Evolutionary conservation across 2,329 filamentous ascomycete genomes (phyloP), one percentile per base, ranked within the genome.

Genomic region (Beauveria scarabaeidicola): DNA sequence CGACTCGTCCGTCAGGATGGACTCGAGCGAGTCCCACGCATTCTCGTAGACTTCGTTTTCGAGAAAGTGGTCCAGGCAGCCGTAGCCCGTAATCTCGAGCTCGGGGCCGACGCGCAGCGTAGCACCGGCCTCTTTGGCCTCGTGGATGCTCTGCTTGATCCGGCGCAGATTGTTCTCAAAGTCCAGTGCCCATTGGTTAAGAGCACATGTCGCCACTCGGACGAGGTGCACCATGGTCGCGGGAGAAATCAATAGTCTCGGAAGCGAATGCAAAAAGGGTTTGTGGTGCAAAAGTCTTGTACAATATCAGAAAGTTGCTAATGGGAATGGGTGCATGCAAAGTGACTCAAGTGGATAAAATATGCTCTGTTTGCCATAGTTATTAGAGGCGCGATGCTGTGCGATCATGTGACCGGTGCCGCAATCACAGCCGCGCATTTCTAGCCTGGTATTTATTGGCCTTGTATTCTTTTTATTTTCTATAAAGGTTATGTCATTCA

Each of bases 141-240:
- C 64, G 40, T 72, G 75, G 64, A 89, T 85, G 59, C 81, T 84
- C 68, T 87, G 77, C 19, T 85, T 78, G 63, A 89, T 88, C 19
- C 87, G 77, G 52, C 79, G 76, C 2, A 77, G 71, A 66, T 90
- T 90, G 41, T 85, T 85, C 63, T 81, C 76, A 65, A 82, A 87
- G 67, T 87, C 85, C 8, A 88, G 81, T 69, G 9, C 73, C 67
- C 46, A 72, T 73, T 11, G 69, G 67, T 19, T 60, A 8, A 73
- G 61, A 17, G 72, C 72, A 19, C 69, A 70, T 25, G 72, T 70
- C 3, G 72, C 72, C 27, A 74, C 69, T 3, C 71, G 72, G 32
- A 74, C 63, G 50, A 68, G 70, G 2, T 64, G 64, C 69, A 70
- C 71, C 17, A 63, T 65, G 13, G 55, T 62, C 19, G 46, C 41